A percentile compares a stretch with the other conserved stretches of the same genome.
These are phyloP conservation scores for Verticillium longisporum DNA, from an alignment of 2,329 filamentous ascomycete genomes.

Conservation along the genomic window DNA sequence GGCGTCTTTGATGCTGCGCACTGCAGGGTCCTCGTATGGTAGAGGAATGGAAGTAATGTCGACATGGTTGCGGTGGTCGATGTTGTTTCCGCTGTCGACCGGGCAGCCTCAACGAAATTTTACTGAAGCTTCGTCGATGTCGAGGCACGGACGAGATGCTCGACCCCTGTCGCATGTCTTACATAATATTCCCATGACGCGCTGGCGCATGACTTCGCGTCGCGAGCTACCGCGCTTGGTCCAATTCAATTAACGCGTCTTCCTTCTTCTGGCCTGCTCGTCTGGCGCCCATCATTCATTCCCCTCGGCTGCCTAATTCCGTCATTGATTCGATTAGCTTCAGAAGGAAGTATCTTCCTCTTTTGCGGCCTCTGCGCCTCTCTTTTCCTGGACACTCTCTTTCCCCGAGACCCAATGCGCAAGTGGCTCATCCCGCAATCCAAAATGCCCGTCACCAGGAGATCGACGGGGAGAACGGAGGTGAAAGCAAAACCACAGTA, in stretches of 20 bases:
- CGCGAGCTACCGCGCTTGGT: neutral
- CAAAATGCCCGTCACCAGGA: neutral
- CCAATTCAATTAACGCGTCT: conserved; percentile 4
- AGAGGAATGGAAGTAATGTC: conserved; percentile 60
- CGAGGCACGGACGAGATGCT: neutral
- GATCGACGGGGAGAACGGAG: neutral
- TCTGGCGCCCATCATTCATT: too few species aligned
- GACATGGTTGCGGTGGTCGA: conserved; percentile 9
- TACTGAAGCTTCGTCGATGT: neutral
- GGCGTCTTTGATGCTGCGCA: conserved; percentile 17
- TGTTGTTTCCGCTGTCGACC: neutral
- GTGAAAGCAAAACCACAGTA: neutral
- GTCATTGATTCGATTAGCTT: neutral
- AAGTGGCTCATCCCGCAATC: neutral
- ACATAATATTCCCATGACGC: conserved; percentile 2
- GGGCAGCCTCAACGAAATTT: neutral
- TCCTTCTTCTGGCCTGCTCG: neutral
- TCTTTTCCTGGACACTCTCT: neutral
- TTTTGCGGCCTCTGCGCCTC: neutral
- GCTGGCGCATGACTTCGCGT: conserved; percentile 5
- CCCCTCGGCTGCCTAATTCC: neutral
- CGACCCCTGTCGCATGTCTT: neutral
- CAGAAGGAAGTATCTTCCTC: neutral
- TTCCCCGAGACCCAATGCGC: neutral
- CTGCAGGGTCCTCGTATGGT: conserved; percentile 61